phyloP scores from a whole-genome alignment of 2,329 filamentous ascomycete genomes.

The Ceratocystis alfenasii region DNA sequence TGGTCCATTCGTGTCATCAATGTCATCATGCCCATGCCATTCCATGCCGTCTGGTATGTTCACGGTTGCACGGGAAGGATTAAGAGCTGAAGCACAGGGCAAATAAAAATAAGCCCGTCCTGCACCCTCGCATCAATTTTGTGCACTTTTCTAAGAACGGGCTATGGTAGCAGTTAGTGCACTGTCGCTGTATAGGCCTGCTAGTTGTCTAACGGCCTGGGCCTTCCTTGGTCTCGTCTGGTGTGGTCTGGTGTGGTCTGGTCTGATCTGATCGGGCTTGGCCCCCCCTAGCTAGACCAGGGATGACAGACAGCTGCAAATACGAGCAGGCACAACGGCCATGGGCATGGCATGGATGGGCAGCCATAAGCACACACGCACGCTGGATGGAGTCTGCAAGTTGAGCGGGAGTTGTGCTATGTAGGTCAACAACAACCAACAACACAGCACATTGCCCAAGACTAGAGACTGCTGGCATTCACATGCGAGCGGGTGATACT shows the following conservation, averaged over 20 bases:
- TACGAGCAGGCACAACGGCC: too few relatives aligned
- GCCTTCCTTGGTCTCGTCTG: neutral
- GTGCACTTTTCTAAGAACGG: neutral
- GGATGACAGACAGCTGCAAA: too few relatives aligned
- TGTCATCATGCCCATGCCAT: too few relatives aligned
- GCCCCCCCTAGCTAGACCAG: too few relatives aligned
- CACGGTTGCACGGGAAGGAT: constrained; percentile 8
- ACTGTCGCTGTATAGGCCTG: neutral
- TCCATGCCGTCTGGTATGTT: neutral
- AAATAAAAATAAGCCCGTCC: neutral
- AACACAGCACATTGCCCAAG: too few relatives aligned
- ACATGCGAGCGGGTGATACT: neutral
- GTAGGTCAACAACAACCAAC: too few relatives aligned
- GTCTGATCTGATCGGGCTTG: too few relatives aligned
- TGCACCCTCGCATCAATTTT: neutral
- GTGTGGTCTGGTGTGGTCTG: neutral
- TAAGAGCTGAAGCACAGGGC: neutral
- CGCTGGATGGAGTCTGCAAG: too few relatives aligned
- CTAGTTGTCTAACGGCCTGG: neutral
- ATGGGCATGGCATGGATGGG: too few relatives aligned
- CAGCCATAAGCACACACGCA: too few relatives aligned
- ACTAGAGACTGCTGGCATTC: neutral
- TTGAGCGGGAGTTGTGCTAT: too few relatives aligned
- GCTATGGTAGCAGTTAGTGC: constrained; percentile 3
- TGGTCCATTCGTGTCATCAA: neutral